Conservation (phyloP, 345 rosid genomes). For the Acer negundo region DNA sequence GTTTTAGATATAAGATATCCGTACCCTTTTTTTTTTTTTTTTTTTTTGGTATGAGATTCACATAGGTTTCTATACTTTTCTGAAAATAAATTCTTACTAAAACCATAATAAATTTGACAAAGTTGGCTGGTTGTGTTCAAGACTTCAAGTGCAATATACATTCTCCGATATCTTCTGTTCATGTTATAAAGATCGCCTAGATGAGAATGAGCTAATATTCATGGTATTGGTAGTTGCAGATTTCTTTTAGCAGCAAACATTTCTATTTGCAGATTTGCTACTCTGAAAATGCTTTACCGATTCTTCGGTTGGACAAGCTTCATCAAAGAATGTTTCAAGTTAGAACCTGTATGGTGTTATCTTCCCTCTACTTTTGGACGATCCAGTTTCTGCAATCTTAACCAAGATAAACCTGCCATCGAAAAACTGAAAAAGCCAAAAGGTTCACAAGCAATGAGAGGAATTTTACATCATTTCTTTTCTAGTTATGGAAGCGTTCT, state of each 20-base stretch:
- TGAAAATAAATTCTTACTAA: no score
- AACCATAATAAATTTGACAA: no score
- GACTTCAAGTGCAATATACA: no score
- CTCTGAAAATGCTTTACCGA: no score
- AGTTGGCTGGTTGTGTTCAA: no score
- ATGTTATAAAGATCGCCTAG: neutral
- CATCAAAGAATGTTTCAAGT: neutral
- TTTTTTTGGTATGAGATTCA: no score
- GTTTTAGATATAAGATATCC: no score
- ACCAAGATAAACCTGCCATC: slow-evolving; percentile 60
- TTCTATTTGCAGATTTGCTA: neutral
- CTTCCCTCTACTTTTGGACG: slow-evolving; percentile 23
- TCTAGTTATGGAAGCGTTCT: neutral
- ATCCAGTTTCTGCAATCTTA: slow-evolving; percentile 46
- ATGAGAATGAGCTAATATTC: neutral
- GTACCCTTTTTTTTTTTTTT: no score
- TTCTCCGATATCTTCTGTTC: no score
- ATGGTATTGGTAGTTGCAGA: neutral
- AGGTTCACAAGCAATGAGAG: slow-evolving; percentile 14
- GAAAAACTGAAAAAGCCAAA: slow-evolving; percentile 38
- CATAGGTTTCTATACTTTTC: no score
- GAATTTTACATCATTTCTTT: neutral
- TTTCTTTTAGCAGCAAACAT: neutral
- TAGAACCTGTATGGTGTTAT: slow-evolving; percentile 28
- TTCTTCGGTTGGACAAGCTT: neutral